A percentile compares a stretch with the other conserved stretches of the same genome.
Conservation (phyloP, 129 eudicot genomes). For the Flaveria sonorensis region DNA sequence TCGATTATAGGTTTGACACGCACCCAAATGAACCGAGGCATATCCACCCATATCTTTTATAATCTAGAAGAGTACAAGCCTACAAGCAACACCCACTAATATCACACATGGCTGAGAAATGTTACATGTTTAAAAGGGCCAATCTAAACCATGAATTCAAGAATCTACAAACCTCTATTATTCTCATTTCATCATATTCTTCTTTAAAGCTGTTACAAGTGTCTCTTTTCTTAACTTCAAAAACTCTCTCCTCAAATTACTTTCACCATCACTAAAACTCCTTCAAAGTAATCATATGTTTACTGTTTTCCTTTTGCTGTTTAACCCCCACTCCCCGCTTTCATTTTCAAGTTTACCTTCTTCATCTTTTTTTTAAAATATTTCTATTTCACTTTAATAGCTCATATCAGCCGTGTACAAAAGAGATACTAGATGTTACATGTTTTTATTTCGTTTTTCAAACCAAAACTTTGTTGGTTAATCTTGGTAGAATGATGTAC, state of each 20-base stretch:
- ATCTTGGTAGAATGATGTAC: not conserved
- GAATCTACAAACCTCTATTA: slow-evolving; percentile 7
- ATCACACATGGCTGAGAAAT: slow-evolving; percentile 20
- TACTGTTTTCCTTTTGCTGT: not conserved
- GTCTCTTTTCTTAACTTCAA: slow-evolving; percentile 23
- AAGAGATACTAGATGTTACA: not conserved
- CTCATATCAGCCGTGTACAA: too few species aligned
- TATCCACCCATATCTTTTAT: not conserved
- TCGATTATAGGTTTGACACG: too few species aligned
- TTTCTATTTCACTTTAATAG: too few species aligned
- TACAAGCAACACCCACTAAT: slow-evolving; percentile 19
- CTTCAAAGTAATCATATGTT: slow-evolving; percentile 20
- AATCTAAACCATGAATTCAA: slow-evolving; percentile 25
- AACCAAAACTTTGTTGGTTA: not conserved
- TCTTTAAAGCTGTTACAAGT: slow-evolving; percentile 17
- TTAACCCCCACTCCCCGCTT: not conserved
- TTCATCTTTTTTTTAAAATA: not conserved
- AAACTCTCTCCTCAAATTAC: slow-evolving; percentile 13
- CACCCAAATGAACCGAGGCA: too few species aligned
- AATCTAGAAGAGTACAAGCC: not conserved
- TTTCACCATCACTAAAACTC: not conserved
- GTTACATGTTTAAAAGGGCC: slow-evolving; percentile 11
- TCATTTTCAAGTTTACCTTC: not conserved
- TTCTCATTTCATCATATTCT: slow-evolving; percentile 1
- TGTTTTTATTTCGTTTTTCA: not conserved